These are phyloP conservation scores for Stentor coeruleus DNA, from an alignment of 73 alveolate species.

Conservation along the genomic window DNA sequence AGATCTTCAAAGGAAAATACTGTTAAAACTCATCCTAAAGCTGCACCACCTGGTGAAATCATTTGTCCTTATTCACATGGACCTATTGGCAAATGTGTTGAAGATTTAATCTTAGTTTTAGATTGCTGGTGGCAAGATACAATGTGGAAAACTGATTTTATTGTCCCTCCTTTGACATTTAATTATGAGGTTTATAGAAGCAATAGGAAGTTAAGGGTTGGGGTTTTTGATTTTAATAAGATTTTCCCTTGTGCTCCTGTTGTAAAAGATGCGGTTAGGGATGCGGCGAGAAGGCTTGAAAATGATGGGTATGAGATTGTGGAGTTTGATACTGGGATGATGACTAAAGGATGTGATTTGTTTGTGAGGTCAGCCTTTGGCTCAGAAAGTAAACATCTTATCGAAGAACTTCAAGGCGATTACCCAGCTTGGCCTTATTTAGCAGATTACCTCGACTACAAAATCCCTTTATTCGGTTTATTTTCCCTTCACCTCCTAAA, in stretches of 20 bases:
- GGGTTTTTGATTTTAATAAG: too few species aligned
- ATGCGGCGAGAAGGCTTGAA: too few species aligned
- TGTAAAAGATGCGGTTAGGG: too few species aligned
- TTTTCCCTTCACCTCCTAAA: not conserved
- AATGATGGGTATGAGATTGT: too few species aligned
- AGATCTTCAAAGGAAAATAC: constrained; percentile 47
- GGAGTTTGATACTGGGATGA: too few species aligned
- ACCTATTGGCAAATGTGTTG: constrained; percentile 55
- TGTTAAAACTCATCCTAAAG: not conserved
- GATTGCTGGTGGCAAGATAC: too few species aligned
- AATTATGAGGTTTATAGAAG: too few species aligned
- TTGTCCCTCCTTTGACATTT: too few species aligned
- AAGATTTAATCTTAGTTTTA: constrained; percentile 43
- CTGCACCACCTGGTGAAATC: not conserved
- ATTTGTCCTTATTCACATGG: constrained; percentile 36
- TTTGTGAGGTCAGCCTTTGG: not conserved
- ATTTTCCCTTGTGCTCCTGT: too few species aligned
- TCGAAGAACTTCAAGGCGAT: constrained; percentile 18
- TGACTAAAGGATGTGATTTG: constrained; percentile 5
- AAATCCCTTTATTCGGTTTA: not conserved
- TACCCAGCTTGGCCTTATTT: not conserved
- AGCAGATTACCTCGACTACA: too few species aligned
- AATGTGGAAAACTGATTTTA: too few species aligned
- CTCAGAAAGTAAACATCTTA: not conserved
- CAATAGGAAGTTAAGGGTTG: too few species aligned